Percentiles rank a stretch among this genome's conserved stretches.
Conservation (phyloP, 768 basidiomycete genomes). For the Lyophyllum atratum region DNA sequence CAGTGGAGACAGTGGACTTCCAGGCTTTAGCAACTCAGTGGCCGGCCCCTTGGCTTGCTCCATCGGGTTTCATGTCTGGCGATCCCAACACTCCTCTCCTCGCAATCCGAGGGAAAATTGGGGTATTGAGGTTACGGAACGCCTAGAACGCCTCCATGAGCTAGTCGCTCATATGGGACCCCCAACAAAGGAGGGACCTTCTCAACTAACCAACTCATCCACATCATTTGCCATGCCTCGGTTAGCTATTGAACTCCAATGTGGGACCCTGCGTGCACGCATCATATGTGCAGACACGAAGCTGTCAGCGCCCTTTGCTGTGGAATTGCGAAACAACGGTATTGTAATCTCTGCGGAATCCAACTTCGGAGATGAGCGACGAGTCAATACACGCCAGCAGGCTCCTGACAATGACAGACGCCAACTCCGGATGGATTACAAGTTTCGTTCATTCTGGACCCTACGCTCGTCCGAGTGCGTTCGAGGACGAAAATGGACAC, state of each 20-base stretch:
- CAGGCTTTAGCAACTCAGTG: conserved; percentile 56
- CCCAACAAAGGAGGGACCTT: conserved; percentile 8
- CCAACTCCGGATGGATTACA: conserved; percentile 46
- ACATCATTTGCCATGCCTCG: conserved; percentile 46
- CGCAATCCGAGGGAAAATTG: conserved; percentile 45
- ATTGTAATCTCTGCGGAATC: conserved; percentile 44
- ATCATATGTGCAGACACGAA: conserved; percentile 48
- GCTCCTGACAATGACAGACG: conserved; percentile 37
- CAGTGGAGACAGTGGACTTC: conserved; percentile 40
- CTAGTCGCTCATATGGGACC: conserved; percentile 25
- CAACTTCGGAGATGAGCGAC: conserved; percentile 35
- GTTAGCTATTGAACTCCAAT: conserved; percentile 44
- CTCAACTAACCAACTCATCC: conserved; percentile 17
- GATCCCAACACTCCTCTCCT: conserved; percentile 63
- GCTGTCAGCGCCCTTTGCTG: conserved; percentile 43
- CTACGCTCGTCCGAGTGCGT: conserved; percentile 55
- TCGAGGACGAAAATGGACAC: conserved; percentile 31
- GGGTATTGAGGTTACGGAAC: conserved; percentile 54
- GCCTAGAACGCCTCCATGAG: conserved; percentile 50
- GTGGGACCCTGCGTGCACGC: conserved; percentile 53
- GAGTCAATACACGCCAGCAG: conserved; percentile 19
- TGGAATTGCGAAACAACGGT: conserved; percentile 62
- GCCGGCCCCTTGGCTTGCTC: conserved; percentile 57
- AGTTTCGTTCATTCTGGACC: conserved; percentile 46
- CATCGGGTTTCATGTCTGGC: conserved; percentile 50